Evolutionary conservation across 2,329 filamentous ascomycete species (phyloP), one percentile per base, ranked within the genome.

Genomic region (Aspergillus udagawae): DNA sequence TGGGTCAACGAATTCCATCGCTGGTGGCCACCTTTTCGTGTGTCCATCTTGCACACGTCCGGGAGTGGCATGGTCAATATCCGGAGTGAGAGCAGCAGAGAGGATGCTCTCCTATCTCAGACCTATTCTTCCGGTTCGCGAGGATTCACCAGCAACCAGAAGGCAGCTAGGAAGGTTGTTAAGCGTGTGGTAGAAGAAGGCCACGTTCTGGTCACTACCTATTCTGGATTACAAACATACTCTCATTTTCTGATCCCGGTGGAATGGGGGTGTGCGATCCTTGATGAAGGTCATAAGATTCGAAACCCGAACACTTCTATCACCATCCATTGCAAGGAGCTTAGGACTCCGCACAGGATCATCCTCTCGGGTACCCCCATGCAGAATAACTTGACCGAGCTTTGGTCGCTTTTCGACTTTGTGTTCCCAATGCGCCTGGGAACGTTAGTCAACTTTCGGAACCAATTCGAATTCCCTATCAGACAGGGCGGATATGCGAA

Each of bases 1-100:
- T 99, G 94, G 94, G 94, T 97, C 12, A 96, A 95, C 62, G 94
- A 99, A 70, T 97, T 99, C 66, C 95, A 99, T 75, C 86, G 88
- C 12, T 99, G 95, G 95, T 99, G 95, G 95, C 94, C 94, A n/a
- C 88, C 94, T n/a, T 80, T 99, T 32, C 85, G 95, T 45, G 94
- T 99, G 4, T 96, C 92, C 0, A 97, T 99, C 60, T 74, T 99
- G 51, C 94, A 99, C 71, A 91, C 91, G 0, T 97, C 94, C 4
- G 94, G 94, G 2, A 97, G 92, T 71, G 95, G 94, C 20, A 97
- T 99, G 93, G 79, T 97, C 53, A 92, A 96, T 63, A 80, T 95
- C 25, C 77, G 78, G 48, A 79, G 77, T 51, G 86, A 87, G 68
- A 79, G 79, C 56, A 80, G 79, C 35, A 80, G 82, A 51, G 90